Evolutionary conservation across 83 land plant genomes (phyloP).

Genomic region (Diphasiastrum complanatum): DNA sequence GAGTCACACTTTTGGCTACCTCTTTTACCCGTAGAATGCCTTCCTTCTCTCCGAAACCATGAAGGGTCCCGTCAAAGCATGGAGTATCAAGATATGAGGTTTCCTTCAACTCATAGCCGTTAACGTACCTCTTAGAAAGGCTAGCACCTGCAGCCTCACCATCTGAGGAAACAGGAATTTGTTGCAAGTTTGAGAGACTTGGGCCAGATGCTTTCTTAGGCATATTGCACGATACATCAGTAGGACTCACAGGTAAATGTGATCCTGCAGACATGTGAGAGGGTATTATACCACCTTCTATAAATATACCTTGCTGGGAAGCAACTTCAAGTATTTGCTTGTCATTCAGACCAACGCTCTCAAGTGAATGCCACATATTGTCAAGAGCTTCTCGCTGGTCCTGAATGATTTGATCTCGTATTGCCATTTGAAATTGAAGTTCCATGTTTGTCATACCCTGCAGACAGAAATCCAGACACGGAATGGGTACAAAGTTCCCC

Average conservation of each 20-base stretch:
- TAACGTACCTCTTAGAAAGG: no score
- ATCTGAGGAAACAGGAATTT: no score
- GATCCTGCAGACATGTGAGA: conserved; percentile 14
- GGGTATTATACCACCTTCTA: conserved; percentile 58
- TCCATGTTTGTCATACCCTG: conserved; percentile 90
- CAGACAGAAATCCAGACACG: background rate
- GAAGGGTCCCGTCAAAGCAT: no score
- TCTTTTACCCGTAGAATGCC: no score
- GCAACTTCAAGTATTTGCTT: conserved; percentile 69
- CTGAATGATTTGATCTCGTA: conserved; percentile 85
- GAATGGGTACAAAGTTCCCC: background rate
- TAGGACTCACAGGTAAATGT: conserved; percentile 15
- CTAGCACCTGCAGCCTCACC: no score
- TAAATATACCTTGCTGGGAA: conserved; percentile 75
- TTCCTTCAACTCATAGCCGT: no score
- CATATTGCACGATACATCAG: conserved; percentile 15
- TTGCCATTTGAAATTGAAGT: conserved; percentile 91
- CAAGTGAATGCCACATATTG: conserved; percentile 75
- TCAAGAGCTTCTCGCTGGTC: conserved; percentile 69
- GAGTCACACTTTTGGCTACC: no score
- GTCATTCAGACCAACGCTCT: conserved; percentile 65
- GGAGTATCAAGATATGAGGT: no score
- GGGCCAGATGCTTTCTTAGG: background rate
- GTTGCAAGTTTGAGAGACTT: no score
- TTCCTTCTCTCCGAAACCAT: no score